Conservation (phyloP, 2,329 filamentous ascomycete genomes). For the Fusarium penzigii region DNA sequence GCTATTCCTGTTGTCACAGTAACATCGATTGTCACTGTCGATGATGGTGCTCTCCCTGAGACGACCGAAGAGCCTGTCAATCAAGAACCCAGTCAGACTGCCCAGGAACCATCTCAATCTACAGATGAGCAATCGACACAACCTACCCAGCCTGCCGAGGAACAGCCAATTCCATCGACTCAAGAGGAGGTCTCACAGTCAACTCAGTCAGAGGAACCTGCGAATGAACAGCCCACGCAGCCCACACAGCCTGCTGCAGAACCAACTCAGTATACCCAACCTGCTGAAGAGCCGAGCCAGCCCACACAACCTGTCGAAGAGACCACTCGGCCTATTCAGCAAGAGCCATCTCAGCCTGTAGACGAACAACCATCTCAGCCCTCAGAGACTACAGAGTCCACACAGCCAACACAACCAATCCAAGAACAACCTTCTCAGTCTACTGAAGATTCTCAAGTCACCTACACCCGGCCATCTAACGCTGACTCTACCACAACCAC, state of each 20-base stretch:
- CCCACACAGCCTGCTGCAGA: background rate
- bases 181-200: conserved; percentile 5
- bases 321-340: background rate
- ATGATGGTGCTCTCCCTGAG: conserved; percentile 20
- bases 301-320: conserved; percentile 7
- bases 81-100: conserved; percentile 4
- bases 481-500: conserved; percentile 11
- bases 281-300: background rate
- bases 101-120: background rate
- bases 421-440: conserved; percentile 7
- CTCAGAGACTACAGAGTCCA: background rate
- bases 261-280: background rate
- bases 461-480: background rate
- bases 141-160: conserved; percentile 1
- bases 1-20: conserved; percentile 30
- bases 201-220: conserved; percentile 4
- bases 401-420: conserved; percentile 8
- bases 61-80: conserved; percentile 11
- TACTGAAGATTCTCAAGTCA: background rate
- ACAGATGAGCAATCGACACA: conserved; percentile 2
- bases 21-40: conserved; percentile 33
- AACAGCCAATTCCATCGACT: conserved; percentile 6
- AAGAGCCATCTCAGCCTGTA: conserved; percentile 5
- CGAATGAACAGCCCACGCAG: conserved; percentile 1
- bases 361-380: conserved; percentile 6